Percentiles rank a stretch among this genome's conserved stretches.
phyloP scores from a whole-genome alignment of 2,329 filamentous ascomycete species.

The Apiospora aurea region DNA sequence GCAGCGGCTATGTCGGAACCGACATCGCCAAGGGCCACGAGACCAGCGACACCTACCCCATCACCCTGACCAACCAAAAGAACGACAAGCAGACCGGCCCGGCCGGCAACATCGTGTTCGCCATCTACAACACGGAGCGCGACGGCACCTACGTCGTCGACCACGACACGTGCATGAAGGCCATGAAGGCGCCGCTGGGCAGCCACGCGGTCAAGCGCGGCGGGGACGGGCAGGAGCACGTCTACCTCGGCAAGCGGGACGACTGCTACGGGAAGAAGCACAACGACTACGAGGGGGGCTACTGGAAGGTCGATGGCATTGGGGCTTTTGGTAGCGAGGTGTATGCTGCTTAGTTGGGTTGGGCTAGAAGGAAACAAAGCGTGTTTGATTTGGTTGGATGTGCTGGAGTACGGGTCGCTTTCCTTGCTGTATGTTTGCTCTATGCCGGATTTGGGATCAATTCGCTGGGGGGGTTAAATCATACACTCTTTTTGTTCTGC shows the following conservation, averaged over 20 bases:
- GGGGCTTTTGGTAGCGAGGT: slow-evolving; percentile 25
- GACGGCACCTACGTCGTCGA: slow-evolving; percentile 12
- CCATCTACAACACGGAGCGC: slow-evolving; percentile 25
- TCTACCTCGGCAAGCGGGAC: slow-evolving; percentile 17
- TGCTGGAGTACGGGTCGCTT: no score
- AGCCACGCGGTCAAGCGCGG: no score
- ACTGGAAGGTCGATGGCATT: slow-evolving; percentile 23
- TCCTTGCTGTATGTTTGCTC: no score
- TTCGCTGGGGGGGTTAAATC: no score
- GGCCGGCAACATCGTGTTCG: slow-evolving; percentile 20
- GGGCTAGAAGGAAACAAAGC: no score
- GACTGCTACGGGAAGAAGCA: slow-evolving; percentile 18
- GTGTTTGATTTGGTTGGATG: no score
- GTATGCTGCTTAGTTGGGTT: neutral
- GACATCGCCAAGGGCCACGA: slow-evolving; percentile 3
- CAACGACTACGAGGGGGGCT: slow-evolving; percentile 24
- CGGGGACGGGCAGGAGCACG: no score
- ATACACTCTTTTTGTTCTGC: no score
- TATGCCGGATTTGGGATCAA: no score
- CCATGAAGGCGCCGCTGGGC: slow-evolving; percentile 20
- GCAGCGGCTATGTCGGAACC: no score
- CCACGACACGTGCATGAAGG: slow-evolving; percentile 14
- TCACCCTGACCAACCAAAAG: slow-evolving; percentile 21
- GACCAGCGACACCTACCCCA: slow-evolving; percentile 23
- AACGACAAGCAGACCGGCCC: slow-evolving; percentile 7